Evolutionary conservation across 2,329 filamentous ascomycete genomes (phyloP).

Genomic region (Diplodia mutila): DNA sequence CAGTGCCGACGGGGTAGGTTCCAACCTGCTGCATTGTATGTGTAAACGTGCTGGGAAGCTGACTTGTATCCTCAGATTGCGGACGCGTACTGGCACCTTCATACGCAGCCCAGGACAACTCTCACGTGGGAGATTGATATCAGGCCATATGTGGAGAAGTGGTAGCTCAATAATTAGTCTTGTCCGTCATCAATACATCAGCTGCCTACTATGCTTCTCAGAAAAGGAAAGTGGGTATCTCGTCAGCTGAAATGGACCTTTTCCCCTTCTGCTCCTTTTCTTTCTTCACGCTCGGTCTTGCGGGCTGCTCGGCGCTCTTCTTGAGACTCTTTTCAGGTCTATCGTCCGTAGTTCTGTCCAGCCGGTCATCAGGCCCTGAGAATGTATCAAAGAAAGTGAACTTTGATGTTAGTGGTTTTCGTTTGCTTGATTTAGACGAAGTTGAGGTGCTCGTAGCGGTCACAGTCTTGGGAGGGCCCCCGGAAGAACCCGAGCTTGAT

Average conservation of each 20-base stretch:
- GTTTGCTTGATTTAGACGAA: not conserved
- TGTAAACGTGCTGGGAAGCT: conserved; percentile 23
- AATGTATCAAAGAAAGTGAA: conserved; percentile 5
- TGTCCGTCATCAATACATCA: not conserved
- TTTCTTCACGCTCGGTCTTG: conserved; percentile 17
- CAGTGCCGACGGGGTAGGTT: conserved; percentile 70
- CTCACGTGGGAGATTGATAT: conserved; percentile 85
- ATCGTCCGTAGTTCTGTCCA: not conserved
- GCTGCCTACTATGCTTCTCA: conserved; percentile 30
- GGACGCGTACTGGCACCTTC: conserved; percentile 81
- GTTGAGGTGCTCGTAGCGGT: not conserved
- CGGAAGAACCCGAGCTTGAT: not conserved
- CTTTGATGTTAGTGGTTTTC: not conserved
- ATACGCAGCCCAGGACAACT: conserved; percentile 75
- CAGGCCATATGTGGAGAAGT: conserved; percentile 82
- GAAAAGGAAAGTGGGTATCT: conserved; percentile 52
- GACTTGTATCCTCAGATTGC: conserved; percentile 66
- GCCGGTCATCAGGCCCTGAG: not conserved
- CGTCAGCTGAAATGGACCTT: conserved; percentile 37
- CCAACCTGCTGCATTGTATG: conserved; percentile 1
- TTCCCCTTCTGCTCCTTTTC: conserved; percentile 32
- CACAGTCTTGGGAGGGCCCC: not conserved
- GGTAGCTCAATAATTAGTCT: conserved; percentile 51
- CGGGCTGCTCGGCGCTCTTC: not conserved
- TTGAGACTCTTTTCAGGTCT: not conserved